These are phyloP conservation scores for Dacryopinax spathularia DNA, from an alignment of 768 basidiomycete species.

Conservation along the genomic window DNA sequence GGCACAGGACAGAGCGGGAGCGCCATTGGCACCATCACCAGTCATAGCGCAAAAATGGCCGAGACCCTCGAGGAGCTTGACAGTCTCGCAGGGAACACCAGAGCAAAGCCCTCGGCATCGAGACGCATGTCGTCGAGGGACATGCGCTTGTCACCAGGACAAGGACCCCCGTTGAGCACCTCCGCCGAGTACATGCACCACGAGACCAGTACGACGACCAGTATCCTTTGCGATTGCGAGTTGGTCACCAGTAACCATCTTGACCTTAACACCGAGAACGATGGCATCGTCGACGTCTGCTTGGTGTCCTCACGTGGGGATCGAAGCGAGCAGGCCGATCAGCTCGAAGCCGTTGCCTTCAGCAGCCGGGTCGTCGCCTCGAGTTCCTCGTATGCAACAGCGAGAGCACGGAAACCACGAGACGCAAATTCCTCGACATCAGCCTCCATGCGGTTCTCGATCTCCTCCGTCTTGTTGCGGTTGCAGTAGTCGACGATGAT, in stretches of 20 bases:
- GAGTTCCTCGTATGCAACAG: constrained; percentile 88
- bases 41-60: constrained; percentile 98
- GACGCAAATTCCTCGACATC: constrained; percentile 93
- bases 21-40: constrained; percentile 98
- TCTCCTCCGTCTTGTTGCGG: constrained; percentile 88
- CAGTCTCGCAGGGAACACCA: constrained; percentile 98
- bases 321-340: constrained; percentile 92
- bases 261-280: constrained; percentile 90
- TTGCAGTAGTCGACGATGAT: constrained; percentile 95
- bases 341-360: constrained; percentile 96
- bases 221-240: constrained; percentile 99
- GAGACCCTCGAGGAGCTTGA: constrained; percentile 92
- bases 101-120: constrained; percentile 98
- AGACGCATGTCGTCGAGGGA: constrained; percentile 95
- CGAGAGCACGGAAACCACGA: constrained; percentile 97
- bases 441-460: constrained; percentile 80
- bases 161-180: constrained; percentile 95
- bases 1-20: constrained; percentile 91
- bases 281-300: constrained; percentile 97
- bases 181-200: constrained; percentile 99
- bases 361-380: constrained; percentile 68
- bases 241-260: constrained; percentile 99
- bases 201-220: constrained; percentile 90
- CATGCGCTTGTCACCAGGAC: constrained; percentile 67
- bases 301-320: constrained; percentile 97